These are phyloP conservation scores for Arabidopsis lyrata DNA, from an alignment of 441 rosid species.

Conservation along the genomic window DNA sequence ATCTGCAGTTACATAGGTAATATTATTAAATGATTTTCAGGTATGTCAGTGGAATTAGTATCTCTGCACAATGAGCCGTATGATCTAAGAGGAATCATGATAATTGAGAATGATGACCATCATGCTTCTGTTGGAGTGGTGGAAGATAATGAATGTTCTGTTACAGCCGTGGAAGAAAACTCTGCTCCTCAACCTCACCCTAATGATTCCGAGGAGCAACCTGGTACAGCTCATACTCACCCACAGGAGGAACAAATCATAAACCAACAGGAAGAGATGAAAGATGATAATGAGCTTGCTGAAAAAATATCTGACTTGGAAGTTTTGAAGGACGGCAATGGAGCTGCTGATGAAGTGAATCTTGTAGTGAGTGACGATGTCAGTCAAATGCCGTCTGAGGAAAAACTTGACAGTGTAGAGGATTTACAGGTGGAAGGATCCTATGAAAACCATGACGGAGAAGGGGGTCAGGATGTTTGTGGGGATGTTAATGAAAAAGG, in stretches of 20 bases:
- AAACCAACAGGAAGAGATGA: slow-evolving; percentile 44
- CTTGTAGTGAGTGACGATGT: slow-evolving; percentile 39
- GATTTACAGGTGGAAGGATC: slow-evolving; percentile 48
- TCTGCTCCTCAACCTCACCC: slow-evolving; percentile 45
- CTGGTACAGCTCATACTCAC: slow-evolving; percentile 47
- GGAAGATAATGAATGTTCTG: slow-evolving; percentile 52
- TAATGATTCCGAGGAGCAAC: slow-evolving; percentile 53
- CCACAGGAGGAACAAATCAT: slow-evolving; percentile 48
- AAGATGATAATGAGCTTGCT: slow-evolving; percentile 50
- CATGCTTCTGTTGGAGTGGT: slow-evolving; percentile 52
- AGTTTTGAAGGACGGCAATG: slow-evolving; percentile 48
- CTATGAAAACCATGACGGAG: slow-evolving; percentile 43
- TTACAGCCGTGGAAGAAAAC: slow-evolving; percentile 48
- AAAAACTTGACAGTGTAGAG: slow-evolving; percentile 41
- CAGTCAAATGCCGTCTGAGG: slow-evolving; percentile 46
- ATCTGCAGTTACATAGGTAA: slow-evolving; percentile 12
- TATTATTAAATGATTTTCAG: slow-evolving; percentile 55
- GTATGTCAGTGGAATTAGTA: slow-evolving; percentile 66
- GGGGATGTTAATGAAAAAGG: slow-evolving; percentile 49
- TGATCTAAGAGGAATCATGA: slow-evolving; percentile 68
- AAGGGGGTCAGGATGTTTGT: slow-evolving; percentile 47
- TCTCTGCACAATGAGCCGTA: slow-evolving; percentile 65
- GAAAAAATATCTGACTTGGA: slow-evolving; percentile 58
- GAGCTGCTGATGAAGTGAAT: slow-evolving; percentile 53
- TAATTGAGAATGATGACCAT: slow-evolving; percentile 54